A percentile compares a stretch with the other conserved stretches of the same genome.
phyloP scores from a whole-genome alignment of 2,329 filamentous ascomycete genomes.

The Stagonosporopsis vannaccii region DNA sequence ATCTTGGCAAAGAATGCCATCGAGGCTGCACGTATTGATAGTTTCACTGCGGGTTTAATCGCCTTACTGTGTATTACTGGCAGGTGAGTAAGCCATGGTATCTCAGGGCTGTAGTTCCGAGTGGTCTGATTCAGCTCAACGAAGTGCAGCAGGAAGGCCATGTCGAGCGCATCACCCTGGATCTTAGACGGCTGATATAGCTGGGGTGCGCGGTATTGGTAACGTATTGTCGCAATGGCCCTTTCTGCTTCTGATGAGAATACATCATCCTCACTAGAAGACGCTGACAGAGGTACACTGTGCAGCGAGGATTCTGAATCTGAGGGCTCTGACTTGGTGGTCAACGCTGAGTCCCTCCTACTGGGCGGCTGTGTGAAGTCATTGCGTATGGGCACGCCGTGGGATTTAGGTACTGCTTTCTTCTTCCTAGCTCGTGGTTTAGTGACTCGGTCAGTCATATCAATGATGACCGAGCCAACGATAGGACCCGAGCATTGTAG shows the following conservation, averaged over 20 bases:
- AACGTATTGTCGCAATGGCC: constrained; percentile 32
- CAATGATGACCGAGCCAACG: constrained; percentile 45
- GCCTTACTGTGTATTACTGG: constrained; percentile 29
- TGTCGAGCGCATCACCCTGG: constrained; percentile 34
- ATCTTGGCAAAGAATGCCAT: constrained; percentile 46
- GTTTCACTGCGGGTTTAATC: constrained; percentile 32
- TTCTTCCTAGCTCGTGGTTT: constrained; percentile 39
- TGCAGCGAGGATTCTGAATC: constrained; percentile 6
- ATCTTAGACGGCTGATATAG: constrained; percentile 36
- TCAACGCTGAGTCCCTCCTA: constrained; percentile 9
- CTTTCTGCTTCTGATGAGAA: constrained; percentile 24
- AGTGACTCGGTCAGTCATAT: constrained; percentile 43
- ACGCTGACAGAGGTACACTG: neutral
- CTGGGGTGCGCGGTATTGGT: constrained; percentile 33
- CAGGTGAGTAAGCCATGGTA: constrained; percentile 39
- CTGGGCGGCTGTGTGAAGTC: neutral
- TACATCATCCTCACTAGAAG: neutral
- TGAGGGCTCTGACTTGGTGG: constrained; percentile 5
- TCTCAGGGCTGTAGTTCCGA: constrained; percentile 26
- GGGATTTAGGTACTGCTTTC: constrained; percentile 16
- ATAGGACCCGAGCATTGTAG: constrained; percentile 42
- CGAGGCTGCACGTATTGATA: constrained; percentile 42
- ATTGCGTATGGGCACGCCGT: constrained; percentile 3
- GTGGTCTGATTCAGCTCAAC: constrained; percentile 36
- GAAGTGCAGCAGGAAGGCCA: constrained; percentile 41